Evolutionary conservation across 176 grass and related monocot species (phyloP), one percentile per base, ranked within the genome.

Genomic region (Echinochloa phyllopogon): DNA sequence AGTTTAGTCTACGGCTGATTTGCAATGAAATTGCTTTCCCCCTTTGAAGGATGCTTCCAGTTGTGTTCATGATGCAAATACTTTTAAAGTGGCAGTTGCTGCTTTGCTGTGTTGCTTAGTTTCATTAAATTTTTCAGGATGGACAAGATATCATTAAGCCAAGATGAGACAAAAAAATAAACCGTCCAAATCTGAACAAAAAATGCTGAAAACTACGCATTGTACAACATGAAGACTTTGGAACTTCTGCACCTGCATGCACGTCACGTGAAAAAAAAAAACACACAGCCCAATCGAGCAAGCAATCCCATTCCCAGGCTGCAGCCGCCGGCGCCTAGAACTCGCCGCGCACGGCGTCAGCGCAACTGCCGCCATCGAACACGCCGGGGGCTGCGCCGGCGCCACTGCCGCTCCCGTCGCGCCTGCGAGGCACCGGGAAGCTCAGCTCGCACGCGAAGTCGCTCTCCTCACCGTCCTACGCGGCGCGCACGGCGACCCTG

Each of bases 401-500:
- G 14, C 24, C 48, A 2, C 4, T 9, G 52, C 43, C 45, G 24
- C 18, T 3, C 20, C 18, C 39, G 8, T 42, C 25, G 40, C 27
- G 10, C 62, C n/a, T 23, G 27, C 0, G 44, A 1, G 47, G 79
- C 64, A 16, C 57, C 14, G 86, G 71, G 74, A 83, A 78, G 80
- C n/a, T 74, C 53, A 78, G 17, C n/a, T 53, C 16, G 73, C 86
- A 88, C 33, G 86, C 86, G 33, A 88, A 83, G 73, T 77, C 80
- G 65, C 65, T 88, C 53, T 49, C 52, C 0, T 12, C 73, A 23
- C 73, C 73, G 64, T 78, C 47, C 86, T 83, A 79, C 53, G 57
- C 24, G 64, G 53, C 82, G 73, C 65, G 47, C 17, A 88, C 73
- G 0, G 23, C 73, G 12, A 88, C 53, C 86, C 44, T 88, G 14